phyloP scores from a whole-genome alignment of 768 basidiomycete species.

The Lactarius deliciosus region DNA sequence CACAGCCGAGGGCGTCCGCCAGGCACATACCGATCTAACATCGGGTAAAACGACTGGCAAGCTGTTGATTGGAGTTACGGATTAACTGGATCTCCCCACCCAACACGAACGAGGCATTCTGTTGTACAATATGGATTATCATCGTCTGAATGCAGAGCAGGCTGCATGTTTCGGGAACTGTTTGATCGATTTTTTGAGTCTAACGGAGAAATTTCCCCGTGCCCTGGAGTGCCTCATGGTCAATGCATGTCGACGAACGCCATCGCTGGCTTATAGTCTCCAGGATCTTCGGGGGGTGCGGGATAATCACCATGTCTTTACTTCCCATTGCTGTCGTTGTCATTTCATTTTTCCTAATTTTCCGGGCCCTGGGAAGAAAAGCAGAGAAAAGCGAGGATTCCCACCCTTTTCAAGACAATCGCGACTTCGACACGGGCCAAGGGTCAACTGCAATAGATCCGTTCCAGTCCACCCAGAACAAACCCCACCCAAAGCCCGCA shows the following conservation, averaged over 20 bases:
- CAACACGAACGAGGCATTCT: conserved; percentile 45
- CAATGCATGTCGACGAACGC: conserved; percentile 8
- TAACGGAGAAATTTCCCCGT: conserved; percentile 6
- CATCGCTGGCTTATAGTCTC: conserved; percentile 17
- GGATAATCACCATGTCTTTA: conserved; percentile 22
- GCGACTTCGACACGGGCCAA: neutral
- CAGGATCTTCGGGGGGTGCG: neutral
- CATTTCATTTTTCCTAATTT: conserved; percentile 19
- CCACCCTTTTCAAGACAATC: neutral
- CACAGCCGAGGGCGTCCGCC: conserved; percentile 70
- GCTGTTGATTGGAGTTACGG: conserved; percentile 67
- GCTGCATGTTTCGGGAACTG: conserved; percentile 13
- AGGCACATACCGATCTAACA: conserved; percentile 76
- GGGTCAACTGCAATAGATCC: neutral
- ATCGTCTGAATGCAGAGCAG: conserved; percentile 28
- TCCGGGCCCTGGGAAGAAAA: conserved; percentile 18
- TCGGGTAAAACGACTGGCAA: conserved; percentile 84
- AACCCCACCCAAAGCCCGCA: conserved; percentile 7
- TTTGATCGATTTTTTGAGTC: neutral
- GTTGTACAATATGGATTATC: conserved; percentile 43
- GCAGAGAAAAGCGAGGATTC: conserved; percentile 4
- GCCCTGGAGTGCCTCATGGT: conserved; percentile 28
- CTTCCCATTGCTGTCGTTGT: conserved; percentile 24
- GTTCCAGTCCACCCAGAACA: conserved; percentile 9
- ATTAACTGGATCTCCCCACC: conserved; percentile 34